Conservation (phyloP, 2,329 filamentous ascomycete species). For the Clarireedia hainanense region DNA sequence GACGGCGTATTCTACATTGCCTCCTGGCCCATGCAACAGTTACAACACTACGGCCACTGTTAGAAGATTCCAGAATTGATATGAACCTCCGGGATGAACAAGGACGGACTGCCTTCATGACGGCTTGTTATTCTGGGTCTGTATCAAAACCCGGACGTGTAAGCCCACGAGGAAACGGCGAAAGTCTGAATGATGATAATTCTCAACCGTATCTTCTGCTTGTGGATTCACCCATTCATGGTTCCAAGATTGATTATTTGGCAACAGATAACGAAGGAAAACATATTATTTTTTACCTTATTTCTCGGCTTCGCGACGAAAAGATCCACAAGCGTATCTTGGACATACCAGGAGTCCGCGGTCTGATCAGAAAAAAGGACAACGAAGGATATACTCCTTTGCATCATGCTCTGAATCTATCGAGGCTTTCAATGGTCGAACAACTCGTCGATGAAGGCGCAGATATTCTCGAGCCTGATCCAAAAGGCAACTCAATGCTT, state of each 20-base stretch:
- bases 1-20: neutral
- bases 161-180: neutral
- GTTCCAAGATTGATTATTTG: neutral
- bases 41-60: neutral
- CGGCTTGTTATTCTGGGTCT: neutral
- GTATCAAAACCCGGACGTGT: neutral
- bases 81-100: neutral
- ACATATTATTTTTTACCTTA: neutral
- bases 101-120: neutral
- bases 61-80: neutral
- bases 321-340: neutral
- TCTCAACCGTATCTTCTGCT: neutral
- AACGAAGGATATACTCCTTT: conserved; percentile 11
- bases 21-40: neutral
- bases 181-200: neutral
- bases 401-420: neutral
- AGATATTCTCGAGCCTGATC: conserved; percentile 10
- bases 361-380: conserved; percentile 9
- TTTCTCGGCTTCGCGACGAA: neutral
- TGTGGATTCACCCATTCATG: neutral
- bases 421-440: neutral
- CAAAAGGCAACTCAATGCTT: conserved; percentile 10
- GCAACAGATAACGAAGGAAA: neutral
- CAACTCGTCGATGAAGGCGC: conserved; percentile 5
- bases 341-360: neutral